These are phyloP conservation scores for Camelina neglecta DNA, from an alignment of 345 rosid genomes.

Conservation along the genomic window DNA sequence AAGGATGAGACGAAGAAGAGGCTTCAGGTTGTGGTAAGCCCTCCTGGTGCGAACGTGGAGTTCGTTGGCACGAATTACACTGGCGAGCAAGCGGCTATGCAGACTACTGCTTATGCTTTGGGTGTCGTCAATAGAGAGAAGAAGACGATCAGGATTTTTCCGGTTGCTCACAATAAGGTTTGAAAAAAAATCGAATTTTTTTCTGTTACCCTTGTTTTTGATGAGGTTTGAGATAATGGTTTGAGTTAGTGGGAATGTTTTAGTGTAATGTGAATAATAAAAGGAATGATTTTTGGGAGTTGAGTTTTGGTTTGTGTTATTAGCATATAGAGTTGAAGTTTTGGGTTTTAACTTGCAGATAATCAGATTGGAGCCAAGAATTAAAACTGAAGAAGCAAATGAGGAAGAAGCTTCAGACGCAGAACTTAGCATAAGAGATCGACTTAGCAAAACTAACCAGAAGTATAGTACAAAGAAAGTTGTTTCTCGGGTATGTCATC, in stretches of 20 bases:
- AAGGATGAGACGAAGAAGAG: slow-evolving; percentile 51
- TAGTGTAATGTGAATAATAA: neutral
- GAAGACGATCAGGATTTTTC: slow-evolving; percentile 64
- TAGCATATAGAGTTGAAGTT: slow-evolving; percentile 3
- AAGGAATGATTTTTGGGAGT: neutral
- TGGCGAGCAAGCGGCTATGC: slow-evolving; percentile 70
- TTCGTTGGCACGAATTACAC: slow-evolving; percentile 71
- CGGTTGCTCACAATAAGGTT: slow-evolving; percentile 85
- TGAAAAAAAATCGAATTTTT: neutral
- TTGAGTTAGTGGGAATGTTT: neutral
- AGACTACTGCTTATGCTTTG: slow-evolving; percentile 64
- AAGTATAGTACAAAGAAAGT: slow-evolving; percentile 55
- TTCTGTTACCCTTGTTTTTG: neutral
- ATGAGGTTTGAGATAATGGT: neutral
- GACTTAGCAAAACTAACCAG: slow-evolving; percentile 18
- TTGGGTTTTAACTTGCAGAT: slow-evolving; percentile 50
- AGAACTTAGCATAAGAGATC: slow-evolving; percentile 46
- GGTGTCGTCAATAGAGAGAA: slow-evolving; percentile 76
- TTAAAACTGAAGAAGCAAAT: slow-evolving; percentile 39
- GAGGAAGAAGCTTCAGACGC: slow-evolving; percentile 47
- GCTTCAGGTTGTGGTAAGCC: slow-evolving; percentile 75
- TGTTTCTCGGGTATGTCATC: slow-evolving; percentile 49
- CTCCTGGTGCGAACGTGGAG: slow-evolving; percentile 59
- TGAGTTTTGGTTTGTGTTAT: slow-evolving; percentile 5
- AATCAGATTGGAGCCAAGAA: slow-evolving; percentile 73